Evolutionary conservation across 306 rosid species (phyloP).

Genomic region (Glycine soja): DNA sequence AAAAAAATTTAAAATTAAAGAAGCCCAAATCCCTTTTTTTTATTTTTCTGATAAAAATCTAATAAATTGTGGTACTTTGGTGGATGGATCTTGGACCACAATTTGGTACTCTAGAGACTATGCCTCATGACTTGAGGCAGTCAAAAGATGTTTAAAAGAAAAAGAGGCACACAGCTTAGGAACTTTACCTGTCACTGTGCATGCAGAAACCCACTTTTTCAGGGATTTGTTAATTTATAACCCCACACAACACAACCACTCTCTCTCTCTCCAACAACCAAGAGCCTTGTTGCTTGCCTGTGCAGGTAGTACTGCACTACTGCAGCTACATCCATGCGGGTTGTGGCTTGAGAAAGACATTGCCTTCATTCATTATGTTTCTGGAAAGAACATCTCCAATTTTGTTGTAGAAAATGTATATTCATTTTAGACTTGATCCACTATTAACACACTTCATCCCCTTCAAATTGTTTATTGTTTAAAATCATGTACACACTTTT

Average conservation of each 20-base stretch:
- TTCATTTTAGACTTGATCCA: constrained; percentile 9
- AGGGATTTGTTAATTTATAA: constrained; percentile 41
- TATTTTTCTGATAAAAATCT: constrained; percentile 28
- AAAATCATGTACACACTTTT: background rate
- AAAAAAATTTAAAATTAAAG: constrained; percentile 24
- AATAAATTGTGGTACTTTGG: constrained; percentile 43
- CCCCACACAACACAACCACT: constrained; percentile 44
- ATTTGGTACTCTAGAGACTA: constrained; percentile 17
- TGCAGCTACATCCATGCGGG: too few relatives aligned
- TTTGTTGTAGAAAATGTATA: background rate
- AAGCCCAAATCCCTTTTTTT: background rate
- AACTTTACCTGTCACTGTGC: constrained; percentile 47
- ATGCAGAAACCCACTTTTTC: constrained; percentile 50
- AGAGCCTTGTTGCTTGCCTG: constrained; percentile 39
- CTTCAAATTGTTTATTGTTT: background rate
- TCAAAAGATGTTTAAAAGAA: constrained; percentile 57
- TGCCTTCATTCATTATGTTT: constrained; percentile 26
- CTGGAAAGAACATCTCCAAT: constrained; percentile 26
- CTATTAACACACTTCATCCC: background rate
- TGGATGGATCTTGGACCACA: constrained; percentile 54
- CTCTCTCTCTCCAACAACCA: constrained; percentile 37
- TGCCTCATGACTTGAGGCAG: constrained; percentile 49
- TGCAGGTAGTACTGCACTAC: constrained; percentile 2
- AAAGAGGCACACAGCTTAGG: constrained; percentile 41
- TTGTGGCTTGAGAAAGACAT: constrained; percentile 43